A percentile compares a stretch with the other conserved stretches of the same genome.
Conservation (phyloP, 1,139 yeast species). For the Scheffersomyces segobiensis region DNA sequence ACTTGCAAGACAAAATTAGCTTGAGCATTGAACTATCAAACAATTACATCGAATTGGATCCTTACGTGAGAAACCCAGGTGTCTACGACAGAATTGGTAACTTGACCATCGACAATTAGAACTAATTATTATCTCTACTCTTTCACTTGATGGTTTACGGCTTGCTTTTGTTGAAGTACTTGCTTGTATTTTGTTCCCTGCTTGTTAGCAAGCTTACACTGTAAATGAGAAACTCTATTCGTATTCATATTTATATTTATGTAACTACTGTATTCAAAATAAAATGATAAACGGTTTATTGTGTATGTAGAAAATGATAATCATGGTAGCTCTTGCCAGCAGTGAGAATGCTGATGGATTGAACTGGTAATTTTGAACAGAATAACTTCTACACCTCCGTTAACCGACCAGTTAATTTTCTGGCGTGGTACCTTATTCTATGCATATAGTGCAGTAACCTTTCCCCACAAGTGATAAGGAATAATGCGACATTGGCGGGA, state of each 20-base stretch:
- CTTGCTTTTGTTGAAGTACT: background rate
- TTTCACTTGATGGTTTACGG: background rate
- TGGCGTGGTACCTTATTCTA: background rate
- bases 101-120: slow-evolving; percentile 10
- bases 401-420: background rate
- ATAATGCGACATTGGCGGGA: background rate
- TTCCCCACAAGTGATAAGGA: background rate
- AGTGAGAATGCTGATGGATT: background rate
- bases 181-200: background rate
- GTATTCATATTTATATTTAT: slow-evolving; percentile 1
- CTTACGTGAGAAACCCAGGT: slow-evolving; percentile 40
- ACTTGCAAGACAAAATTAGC: slow-evolving; percentile 41
- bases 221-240: background rate
- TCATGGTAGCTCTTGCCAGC: background rate
- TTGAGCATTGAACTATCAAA: slow-evolving; percentile 29
- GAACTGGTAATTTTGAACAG: too few relatives aligned
- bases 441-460: background rate
- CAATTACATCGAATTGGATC: slow-evolving; percentile 39
- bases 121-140: background rate
- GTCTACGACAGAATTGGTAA: slow-evolving; percentile 40
- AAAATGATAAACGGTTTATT: background rate
- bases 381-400: background rate
- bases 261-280: background rate
- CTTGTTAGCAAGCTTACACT: background rate
- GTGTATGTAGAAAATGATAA: too few relatives aligned